Evolutionary conservation across 495 filamentous ascomycete species (phyloP), one percentile per base, ranked within the genome.

Genomic region (Penicillium paradoxum): DNA sequence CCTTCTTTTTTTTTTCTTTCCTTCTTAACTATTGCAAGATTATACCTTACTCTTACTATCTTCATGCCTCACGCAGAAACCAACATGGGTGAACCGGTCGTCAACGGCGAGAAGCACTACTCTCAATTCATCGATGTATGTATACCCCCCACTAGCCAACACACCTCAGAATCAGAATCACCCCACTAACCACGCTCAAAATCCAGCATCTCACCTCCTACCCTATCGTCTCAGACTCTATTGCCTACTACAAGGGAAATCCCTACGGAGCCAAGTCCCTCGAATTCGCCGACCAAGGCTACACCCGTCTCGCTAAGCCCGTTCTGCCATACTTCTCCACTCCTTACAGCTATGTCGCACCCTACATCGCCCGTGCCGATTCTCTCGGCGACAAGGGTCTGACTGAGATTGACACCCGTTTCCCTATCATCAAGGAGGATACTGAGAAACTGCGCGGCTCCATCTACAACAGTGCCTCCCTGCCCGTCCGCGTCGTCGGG

Each of bases 361-460:
- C 93, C 2, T 96, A 96, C 71, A 76, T 95, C 46, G 75, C 80
- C 66, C 87, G 84, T 63, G 91, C 83, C 60, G 93, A 98, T 56
- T 69, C 80, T 53, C 71, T 96, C 41, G 93, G 88, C 59, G 85
- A 91, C 71, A 72, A 78, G 59, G 80, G 87, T 14, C 79, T 98
- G 55, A 76, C 62, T 51, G 82, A 81, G 58, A 80, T 97, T 57
- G 93, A 97, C 53, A 64, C 77, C 47, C 82, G 73, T 54, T 90
- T 96, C 75, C 93, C 93, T 24, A 79, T 88, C 62, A 82, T 98
- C 59, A 96, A 90, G 76, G 87, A 96, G 69, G 84, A 91, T 18
- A 91, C 90, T 9, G 71, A 82, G 34, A 88, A 88, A 67, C 78
- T 98, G 51, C 80, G 83, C 65, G 76, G 71, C 53, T 83, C 81